Conservation (phyloP, 805 yeast genomes). For the Yarrowia porcina region DNA sequence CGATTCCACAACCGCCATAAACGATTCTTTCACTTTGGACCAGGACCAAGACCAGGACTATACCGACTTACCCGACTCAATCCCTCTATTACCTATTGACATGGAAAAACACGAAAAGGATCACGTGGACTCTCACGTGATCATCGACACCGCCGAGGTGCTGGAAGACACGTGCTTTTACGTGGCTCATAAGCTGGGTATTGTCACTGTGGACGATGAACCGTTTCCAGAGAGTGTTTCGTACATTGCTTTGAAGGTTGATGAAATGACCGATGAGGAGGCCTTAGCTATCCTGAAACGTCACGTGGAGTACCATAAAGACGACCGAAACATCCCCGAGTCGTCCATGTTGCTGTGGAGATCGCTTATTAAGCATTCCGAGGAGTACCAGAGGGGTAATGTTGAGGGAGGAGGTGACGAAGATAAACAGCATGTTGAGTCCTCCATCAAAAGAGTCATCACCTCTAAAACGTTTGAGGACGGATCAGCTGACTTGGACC, state of each 20-base stretch:
- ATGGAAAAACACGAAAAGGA: slow-evolving; percentile 10
- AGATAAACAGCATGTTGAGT: too few species aligned
- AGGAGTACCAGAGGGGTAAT: background rate
- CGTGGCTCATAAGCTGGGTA: slow-evolving; percentile 13
- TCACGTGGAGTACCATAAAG: slow-evolving; percentile 44
- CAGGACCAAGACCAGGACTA: background rate
- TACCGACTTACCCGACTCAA: background rate
- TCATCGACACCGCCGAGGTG: slow-evolving; percentile 17
- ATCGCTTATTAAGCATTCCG: background rate
- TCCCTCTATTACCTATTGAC: background rate
- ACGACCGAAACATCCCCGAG: slow-evolving; percentile 44
- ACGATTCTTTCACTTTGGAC: background rate
- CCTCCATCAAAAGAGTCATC: background rate
- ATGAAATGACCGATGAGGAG: slow-evolving; percentile 40
- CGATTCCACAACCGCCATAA: background rate
- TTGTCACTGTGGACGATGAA: background rate
- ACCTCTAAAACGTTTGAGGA: background rate
- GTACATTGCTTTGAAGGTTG: slow-evolving; percentile 36
- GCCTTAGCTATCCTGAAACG: slow-evolving; percentile 43
- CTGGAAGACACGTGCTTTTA: slow-evolving; percentile 18
- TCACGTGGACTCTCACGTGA: background rate
- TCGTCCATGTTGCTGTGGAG: slow-evolving; percentile 4
- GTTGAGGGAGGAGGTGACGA: background rate
- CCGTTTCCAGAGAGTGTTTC: slow-evolving; percentile 11
- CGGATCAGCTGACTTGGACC: background rate